Conservation (phyloP, 78 protist species). For the Trichosphaerium sp. region DNA sequence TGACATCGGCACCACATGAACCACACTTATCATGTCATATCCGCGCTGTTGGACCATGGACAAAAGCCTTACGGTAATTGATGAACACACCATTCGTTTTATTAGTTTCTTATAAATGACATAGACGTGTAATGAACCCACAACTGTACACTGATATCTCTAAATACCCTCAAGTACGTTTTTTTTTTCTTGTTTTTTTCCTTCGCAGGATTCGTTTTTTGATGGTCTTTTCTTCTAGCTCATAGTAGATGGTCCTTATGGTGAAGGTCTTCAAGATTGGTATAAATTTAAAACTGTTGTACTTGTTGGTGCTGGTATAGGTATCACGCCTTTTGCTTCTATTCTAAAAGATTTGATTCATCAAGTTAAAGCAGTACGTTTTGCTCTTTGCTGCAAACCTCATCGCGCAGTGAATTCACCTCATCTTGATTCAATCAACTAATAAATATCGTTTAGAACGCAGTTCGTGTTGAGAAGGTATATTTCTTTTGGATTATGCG, state of each 20-base stretch:
- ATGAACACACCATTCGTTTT: no score
- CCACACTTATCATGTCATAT: slow-evolving; percentile 50
- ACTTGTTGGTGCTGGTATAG: slow-evolving; percentile 82
- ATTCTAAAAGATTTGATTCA: slow-evolving; percentile 51
- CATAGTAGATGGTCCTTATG: slow-evolving; percentile 73
- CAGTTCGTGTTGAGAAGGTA: slow-evolving; percentile 23
- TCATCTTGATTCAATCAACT: background rate
- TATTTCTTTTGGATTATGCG: slow-evolving; percentile 69
- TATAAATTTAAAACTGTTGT: slow-evolving; percentile 33
- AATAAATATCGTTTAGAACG: background rate
- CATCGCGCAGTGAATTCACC: no score
- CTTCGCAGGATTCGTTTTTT: no score
- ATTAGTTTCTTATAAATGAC: no score
- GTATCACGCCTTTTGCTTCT: slow-evolving; percentile 89
- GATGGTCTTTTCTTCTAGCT: no score
- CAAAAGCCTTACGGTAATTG: slow-evolving; percentile 12
- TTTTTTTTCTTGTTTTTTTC: no score
- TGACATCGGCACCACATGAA: slow-evolving; percentile 77
- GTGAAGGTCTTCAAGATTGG: slow-evolving; percentile 56
- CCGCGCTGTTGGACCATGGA: slow-evolving; percentile 57
- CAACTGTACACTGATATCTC: no score
- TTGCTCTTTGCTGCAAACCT: no score
- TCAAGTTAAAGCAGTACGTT: no score
- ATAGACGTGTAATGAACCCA: no score
- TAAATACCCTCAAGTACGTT: no score